Base-by-base conservation (phyloP, 208 protist genomes). In the Acanthamoeba lenticulata region DNA sequence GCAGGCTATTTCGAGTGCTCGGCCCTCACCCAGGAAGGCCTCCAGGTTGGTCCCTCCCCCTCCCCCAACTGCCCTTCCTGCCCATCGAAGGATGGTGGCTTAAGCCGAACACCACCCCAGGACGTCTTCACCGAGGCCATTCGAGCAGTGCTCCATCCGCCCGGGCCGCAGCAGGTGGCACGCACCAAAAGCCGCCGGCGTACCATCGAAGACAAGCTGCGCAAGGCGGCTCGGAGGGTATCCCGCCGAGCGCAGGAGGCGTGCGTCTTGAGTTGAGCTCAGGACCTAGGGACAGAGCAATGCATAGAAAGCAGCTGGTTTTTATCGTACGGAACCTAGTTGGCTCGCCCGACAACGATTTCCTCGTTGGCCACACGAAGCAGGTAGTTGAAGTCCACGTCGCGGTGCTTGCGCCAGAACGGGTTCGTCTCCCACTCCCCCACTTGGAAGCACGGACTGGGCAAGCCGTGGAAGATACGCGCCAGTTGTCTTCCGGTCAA, bases 1-100 rank as follows among this genome's bases (percentile, higher is more conserved):
- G 85, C 95, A 24, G 95, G 96, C 24, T 99, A 99, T 94, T 29
- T 98, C 19, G 98, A 99, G 92, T 99, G 98, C 96, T 98, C 96
- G 40, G 98, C 98, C 13, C 94, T 97, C 15, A 98, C 96, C 21
- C 98, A 99, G 90, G 92, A 97, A 7, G 96, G 95, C 65, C 93
- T 98, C 2, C 98, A 98, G 90, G 60, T n/a, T n/a, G n/a, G 27
- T 36, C 5, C 27, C 21, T 69, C 60, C n/a, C 3, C 11, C 6
- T 38, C n/a, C n/a, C n/a, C n/a, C n/a, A n/a, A 72, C 62, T 72
- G 62, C 7, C 32, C 0, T 27, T 65, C 57, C 27, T 65, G 45
- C 15, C 21, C 57, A 29, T 21, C 7, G 21, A 65, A 27, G 3
- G 32, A 27, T 69, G 11, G 27, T 9, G 36, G 36, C 36, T 5